Evolutionary conservation across 768 basidiomycete species (phyloP), one percentile per base, ranked within the genome.

Genomic region (Cyathus striatus): DNA sequence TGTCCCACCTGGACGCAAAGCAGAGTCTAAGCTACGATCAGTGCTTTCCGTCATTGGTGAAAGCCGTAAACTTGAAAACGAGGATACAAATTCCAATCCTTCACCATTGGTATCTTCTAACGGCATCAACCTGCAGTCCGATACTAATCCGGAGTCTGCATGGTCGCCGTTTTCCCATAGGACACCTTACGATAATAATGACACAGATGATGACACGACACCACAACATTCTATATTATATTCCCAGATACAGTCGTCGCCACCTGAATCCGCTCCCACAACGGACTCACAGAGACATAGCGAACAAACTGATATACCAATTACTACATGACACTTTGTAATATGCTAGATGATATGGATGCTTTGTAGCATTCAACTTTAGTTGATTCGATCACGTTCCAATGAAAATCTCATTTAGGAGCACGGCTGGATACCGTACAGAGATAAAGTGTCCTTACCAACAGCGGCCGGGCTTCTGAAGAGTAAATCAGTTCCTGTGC

Each of bases 401-500:
- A n/a, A n/a, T n/a, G n/a, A n/a, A n/a, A n/a, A n/a, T n/a, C n/a
- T n/a, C n/a, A n/a, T n/a, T n/a, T n/a, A n/a, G n/a, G n/a, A n/a
- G n/a, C 46, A 48, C 36, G 66, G 58, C 54, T 63, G 68, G 50
- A 89, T 72, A 51, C 79, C 78, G 60, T 89, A 90, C 57, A 84
- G 78, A 49, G 69, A 52, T 41, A 91, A 63, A 24, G 76, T 66
- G 24, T 76, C 71, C 18, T 64, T 57, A 43, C 58, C 55, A 43
- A 82, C 71, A 14, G 75, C 53, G 10, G 88, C 81, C 30, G 94
- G 94, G 62, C 90, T 91, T 63, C 81, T 86, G 73, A 96, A 93
- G 27, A 95, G 78, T 33, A 83, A 78, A 64, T 97, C 94, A 18
- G 81, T 76, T 4, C 94, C 93, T 45, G 68, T 78, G 30, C 81